Percentiles rank a stretch among this genome's conserved stretches.
phyloP scores from a whole-genome alignment of 306 rosid species.

The Sesbania bispinosa region DNA sequence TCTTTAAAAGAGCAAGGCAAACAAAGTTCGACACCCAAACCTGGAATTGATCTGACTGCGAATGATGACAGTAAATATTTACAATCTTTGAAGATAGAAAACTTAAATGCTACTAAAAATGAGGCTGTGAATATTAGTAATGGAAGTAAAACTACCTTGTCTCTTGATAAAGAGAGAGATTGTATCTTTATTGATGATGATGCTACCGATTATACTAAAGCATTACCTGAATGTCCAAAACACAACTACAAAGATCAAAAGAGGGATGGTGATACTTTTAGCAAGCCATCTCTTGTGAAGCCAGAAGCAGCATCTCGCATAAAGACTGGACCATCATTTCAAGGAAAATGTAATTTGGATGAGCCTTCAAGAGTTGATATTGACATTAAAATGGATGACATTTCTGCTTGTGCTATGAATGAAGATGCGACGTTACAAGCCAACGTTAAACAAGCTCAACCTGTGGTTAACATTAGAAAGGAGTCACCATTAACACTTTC shows the following conservation, averaged over 20 bases:
- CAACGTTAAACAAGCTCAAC: conserved; percentile 41
- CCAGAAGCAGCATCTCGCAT: conserved; percentile 32
- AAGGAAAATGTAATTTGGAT: conserved; percentile 25
- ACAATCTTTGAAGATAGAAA: conserved; percentile 29
- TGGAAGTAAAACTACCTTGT: conserved; percentile 23
- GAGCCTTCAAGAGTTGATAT: conserved; percentile 33
- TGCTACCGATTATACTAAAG: conserved; percentile 25
- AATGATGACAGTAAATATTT: conserved; percentile 18
- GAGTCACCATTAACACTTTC: conserved; percentile 48
- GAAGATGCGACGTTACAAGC: conserved; percentile 44
- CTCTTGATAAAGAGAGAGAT: conserved; percentile 23
- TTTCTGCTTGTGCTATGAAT: conserved; percentile 39
- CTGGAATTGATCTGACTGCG: conserved; percentile 27
- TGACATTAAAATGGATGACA: conserved; percentile 21
- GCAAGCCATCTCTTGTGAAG: conserved; percentile 29
- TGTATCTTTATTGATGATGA: conserved; percentile 38
- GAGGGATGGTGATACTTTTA: conserved; percentile 23
- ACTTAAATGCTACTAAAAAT: conserved; percentile 17
- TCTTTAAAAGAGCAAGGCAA: conserved; percentile 38
- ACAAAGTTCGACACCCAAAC: conserved; percentile 28
- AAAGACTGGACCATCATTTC: conserved; percentile 22
- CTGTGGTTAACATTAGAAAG: conserved; percentile 63
- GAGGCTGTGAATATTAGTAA: conserved; percentile 23
- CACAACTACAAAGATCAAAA: conserved; percentile 20
- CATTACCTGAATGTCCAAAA: conserved; percentile 24